Evolutionary conservation across 306 rosid species (phyloP).

Genomic region (Glycine soja): DNA sequence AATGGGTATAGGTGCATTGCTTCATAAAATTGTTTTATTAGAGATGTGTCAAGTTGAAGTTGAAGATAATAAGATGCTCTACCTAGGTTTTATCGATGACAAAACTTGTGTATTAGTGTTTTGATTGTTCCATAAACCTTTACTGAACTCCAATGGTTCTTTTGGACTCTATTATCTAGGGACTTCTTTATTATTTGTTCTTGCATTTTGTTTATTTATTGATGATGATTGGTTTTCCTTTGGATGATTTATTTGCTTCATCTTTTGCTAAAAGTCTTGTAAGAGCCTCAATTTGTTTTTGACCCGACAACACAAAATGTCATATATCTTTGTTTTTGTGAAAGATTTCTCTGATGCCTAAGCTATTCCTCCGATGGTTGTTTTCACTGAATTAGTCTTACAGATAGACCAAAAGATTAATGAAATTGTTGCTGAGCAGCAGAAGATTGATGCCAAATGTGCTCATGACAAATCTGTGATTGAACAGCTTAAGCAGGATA

Average conservation of each 20-base stretch:
- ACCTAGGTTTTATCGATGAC: slow-evolving; percentile 24
- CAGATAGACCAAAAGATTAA: slow-evolving; percentile 89
- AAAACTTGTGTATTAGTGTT: slow-evolving; percentile 11
- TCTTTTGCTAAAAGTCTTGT: neutral
- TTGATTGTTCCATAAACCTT: slow-evolving; percentile 23
- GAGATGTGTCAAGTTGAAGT: slow-evolving; percentile 24
- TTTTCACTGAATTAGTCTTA: slow-evolving; percentile 75
- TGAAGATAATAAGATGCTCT: slow-evolving; percentile 23
- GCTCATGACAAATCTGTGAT: slow-evolving; percentile 78
- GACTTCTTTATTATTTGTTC: neutral
- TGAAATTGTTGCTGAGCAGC: slow-evolving; percentile 90
- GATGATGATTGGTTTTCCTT: slow-evolving; percentile 40
- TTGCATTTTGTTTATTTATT: neutral
- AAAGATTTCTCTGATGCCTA: slow-evolving; percentile 20
- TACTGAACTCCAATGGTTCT: slow-evolving; percentile 29
- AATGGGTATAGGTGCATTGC: slow-evolving; percentile 11
- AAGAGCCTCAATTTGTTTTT: slow-evolving; percentile 24
- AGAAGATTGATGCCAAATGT: slow-evolving; percentile 85
- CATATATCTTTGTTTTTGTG: slow-evolving; percentile 16
- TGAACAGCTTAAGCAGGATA: slow-evolving; percentile 89
- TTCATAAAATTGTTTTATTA: slow-evolving; percentile 27
- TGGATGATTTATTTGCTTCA: slow-evolving; percentile 29
- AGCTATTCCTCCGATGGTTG: slow-evolving; percentile 45
- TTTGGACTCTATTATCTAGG: slow-evolving; percentile 6
- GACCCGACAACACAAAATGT: slow-evolving; percentile 14